A percentile compares a stretch with the other conserved stretches of the same genome.
These are phyloP conservation scores for Aureobasidium sp. DNA, from an alignment of 2,329 filamentous ascomycete genomes.

Conservation along the genomic window DNA sequence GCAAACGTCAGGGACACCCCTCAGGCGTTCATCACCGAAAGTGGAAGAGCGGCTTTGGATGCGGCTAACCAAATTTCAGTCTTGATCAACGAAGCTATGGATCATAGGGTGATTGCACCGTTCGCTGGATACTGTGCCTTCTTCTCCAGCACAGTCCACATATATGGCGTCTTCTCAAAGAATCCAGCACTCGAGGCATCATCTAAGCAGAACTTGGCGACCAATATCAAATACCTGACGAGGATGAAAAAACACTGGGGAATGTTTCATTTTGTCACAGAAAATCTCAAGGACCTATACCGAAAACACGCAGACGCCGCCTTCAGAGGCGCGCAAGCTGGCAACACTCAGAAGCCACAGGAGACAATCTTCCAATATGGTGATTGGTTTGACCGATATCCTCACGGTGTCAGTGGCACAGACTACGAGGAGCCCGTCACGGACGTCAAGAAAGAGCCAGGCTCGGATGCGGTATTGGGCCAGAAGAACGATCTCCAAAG, in stretches of 20 bases:
- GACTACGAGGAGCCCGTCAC: constrained; percentile 72
- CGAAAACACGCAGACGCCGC: constrained; percentile 76
- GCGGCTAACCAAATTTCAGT: constrained; percentile 83
- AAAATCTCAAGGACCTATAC: constrained; percentile 86
- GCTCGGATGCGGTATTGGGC: constrained; percentile 80
- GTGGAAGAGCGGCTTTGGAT: constrained; percentile 67
- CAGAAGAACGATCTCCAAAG: constrained; percentile 88
- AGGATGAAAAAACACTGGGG: constrained; percentile 98
- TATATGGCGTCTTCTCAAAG: constrained; percentile 84
- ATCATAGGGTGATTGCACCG: constrained; percentile 76
- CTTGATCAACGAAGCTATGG: constrained; percentile 71
- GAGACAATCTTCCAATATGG: constrained; percentile 80
- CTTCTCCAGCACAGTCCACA: constrained; percentile 87
- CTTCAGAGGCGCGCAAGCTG: constrained; percentile 53
- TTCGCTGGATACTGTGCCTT: constrained; percentile 96
- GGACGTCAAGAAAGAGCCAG: constrained; percentile 63
- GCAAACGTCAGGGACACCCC: constrained; percentile 58
- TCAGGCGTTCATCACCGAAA: constrained; percentile 67
- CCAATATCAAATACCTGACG: constrained; percentile 81
- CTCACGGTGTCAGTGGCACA: constrained; percentile 76
- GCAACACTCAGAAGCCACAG: constrained; percentile 26
- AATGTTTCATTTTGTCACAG: constrained; percentile 95
- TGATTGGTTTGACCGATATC: constrained; percentile 95
- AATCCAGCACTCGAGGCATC: constrained; percentile 66
- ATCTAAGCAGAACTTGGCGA: constrained; percentile 76